phyloP scores from a whole-genome alignment of 805 yeast genomes.

The Saccharomycopsis amapae region DNA sequence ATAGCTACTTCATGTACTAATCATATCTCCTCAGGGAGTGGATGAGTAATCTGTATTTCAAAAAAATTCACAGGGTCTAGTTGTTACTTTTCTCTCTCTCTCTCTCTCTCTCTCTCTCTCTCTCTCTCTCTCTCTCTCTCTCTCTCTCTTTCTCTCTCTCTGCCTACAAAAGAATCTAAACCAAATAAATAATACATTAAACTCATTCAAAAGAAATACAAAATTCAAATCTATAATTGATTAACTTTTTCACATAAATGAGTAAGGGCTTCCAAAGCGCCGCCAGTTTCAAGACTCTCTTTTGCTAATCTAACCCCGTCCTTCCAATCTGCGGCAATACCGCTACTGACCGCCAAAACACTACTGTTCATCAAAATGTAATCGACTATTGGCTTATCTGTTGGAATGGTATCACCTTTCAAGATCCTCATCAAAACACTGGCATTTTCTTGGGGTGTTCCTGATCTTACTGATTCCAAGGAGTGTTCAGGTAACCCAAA shows the following conservation, averaged over 20 bases:
- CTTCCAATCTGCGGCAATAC: conserved; percentile 60
- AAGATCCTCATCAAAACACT: conserved; percentile 39
- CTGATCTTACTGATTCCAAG: conserved; percentile 62
- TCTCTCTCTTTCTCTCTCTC: too few relatives aligned
- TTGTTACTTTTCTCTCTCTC: too few relatives aligned
- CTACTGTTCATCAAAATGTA: conserved; percentile 88
- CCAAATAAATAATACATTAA: too few relatives aligned
- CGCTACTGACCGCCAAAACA: conserved; percentile 76
- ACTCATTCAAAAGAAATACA: background rate
- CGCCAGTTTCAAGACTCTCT: conserved; percentile 57
- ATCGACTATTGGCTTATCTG: conserved; percentile 63
- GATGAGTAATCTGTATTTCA: too few relatives aligned
- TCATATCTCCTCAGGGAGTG: too few relatives aligned
- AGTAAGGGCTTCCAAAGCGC: conserved; percentile 54
- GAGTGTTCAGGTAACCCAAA: conserved; percentile 76
- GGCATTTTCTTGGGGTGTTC: conserved; percentile 87
- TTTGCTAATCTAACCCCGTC: conserved; percentile 74
- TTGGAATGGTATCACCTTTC: conserved; percentile 37
- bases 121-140: conserved; percentile 7
- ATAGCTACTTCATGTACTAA: too few relatives aligned
- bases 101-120: conserved; percentile 6
- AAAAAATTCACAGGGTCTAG: too few relatives aligned
- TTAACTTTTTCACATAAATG: conserved; percentile 12
- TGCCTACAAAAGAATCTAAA: too few relatives aligned
- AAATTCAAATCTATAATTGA: background rate